These are phyloP conservation scores for Toxicodendron radicans DNA, from an alignment of 345 rosid genomes.

Conservation along the genomic window DNA sequence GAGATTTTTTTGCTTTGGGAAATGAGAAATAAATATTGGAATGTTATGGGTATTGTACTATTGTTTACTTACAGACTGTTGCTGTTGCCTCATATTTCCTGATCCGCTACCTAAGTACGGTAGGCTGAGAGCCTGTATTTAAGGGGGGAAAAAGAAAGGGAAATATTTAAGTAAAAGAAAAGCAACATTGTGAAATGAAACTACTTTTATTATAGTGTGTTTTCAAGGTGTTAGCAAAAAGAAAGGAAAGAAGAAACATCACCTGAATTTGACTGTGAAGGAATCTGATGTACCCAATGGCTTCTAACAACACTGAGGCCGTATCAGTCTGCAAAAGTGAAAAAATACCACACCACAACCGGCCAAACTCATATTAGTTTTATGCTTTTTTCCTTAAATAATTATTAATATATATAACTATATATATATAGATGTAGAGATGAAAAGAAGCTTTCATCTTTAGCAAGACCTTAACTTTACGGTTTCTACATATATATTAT, in stretches of 20 bases:
- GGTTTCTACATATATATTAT: constrained; percentile 6
- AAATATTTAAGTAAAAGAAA: constrained; percentile 22
- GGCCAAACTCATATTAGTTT: constrained; percentile 35
- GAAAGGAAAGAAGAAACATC: constrained; percentile 27
- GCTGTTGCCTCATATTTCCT: constrained; percentile 59
- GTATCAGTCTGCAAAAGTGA: constrained; percentile 97
- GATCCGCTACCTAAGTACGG: constrained; percentile 89
- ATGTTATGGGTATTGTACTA: background rate
- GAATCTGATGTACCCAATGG: constrained; percentile 99
- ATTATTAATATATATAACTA: too few relatives aligned
- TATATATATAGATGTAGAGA: background rate
- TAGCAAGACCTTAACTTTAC: constrained; percentile 15
- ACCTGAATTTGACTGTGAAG: constrained; percentile 99
- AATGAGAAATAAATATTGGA: constrained; percentile 8
- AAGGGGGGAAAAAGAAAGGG: constrained; percentile 17
- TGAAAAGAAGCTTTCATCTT: constrained; percentile 8
- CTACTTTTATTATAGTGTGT: constrained; percentile 5
- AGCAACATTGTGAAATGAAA: constrained; percentile 15
- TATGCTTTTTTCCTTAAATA: background rate
- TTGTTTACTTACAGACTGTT: constrained; percentile 57
- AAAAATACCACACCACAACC: constrained; percentile 41
- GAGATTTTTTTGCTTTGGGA: constrained; percentile 15
- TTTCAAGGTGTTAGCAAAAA: constrained; percentile 35
- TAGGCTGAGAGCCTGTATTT: constrained; percentile 83
- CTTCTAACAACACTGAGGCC: constrained; percentile 97